A percentile compares a stretch with the other conserved stretches of the same genome.
These are phyloP conservation scores for Ligustrum vulgare DNA, from an alignment of 257 asterid genomes.

Conservation along the genomic window DNA sequence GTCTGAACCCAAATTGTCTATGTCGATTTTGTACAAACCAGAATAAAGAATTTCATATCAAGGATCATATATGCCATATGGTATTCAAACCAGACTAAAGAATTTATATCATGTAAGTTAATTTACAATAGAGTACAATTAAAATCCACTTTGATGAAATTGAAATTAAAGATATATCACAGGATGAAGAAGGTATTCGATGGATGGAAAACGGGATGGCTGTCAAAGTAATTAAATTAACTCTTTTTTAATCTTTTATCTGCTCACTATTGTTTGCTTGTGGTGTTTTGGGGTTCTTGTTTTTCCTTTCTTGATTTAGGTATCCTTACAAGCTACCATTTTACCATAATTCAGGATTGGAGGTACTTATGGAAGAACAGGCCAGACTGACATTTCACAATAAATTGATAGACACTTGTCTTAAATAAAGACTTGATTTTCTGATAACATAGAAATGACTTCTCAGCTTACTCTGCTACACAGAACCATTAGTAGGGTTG, in stretches of 20 bases:
- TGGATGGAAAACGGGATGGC: neutral
- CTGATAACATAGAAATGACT: too few species aligned
- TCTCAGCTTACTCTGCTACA: neutral
- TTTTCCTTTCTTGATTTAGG: neutral
- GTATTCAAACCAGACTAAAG: neutral
- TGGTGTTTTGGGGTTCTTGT: neutral
- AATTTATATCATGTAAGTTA: too few species aligned
- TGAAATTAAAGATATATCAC: neutral
- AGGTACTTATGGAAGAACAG: neutral
- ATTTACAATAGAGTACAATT: too few species aligned
- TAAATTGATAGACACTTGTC: too few species aligned
- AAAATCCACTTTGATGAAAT: neutral
- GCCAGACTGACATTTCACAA: neutral
- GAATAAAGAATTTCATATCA: neutral
- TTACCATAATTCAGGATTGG: neutral
- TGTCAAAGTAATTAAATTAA: neutral
- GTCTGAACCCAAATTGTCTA: neutral
- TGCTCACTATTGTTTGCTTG: neutral
- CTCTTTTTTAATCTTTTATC: too few species aligned
- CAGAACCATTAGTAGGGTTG: neutral
- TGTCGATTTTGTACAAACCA: neutral
- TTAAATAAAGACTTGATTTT: too few species aligned
- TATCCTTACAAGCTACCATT: neutral
- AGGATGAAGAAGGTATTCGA: neutral
- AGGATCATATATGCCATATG: neutral